These are phyloP conservation scores for Verticillium klebahnii DNA, from an alignment of 2,329 filamentous ascomycete species.

Conservation along the genomic window DNA sequence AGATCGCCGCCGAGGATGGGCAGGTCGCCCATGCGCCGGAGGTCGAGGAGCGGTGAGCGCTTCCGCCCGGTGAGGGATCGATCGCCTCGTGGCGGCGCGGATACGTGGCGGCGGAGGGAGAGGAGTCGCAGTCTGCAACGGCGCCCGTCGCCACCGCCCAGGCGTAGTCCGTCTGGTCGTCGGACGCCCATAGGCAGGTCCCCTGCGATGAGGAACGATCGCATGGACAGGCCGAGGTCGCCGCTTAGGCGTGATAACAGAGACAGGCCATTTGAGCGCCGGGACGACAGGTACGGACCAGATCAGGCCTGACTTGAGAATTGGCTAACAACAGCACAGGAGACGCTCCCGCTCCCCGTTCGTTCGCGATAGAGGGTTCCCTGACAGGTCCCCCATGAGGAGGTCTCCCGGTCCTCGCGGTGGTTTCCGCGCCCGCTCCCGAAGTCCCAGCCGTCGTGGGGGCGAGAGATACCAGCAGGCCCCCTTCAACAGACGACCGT, in stretches of 20 bases:
- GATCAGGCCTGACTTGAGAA: background rate
- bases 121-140: constrained; percentile 27
- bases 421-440: constrained; percentile 49
- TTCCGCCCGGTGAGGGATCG: constrained; percentile 31
- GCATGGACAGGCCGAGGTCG: constrained; percentile 22
- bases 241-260: constrained; percentile 7
- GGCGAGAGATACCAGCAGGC: constrained; percentile 26
- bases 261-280: constrained; percentile 28
- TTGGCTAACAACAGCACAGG: constrained; percentile 22
- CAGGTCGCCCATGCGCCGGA: constrained; percentile 15
- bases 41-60: constrained; percentile 36
- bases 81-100: constrained; percentile 22
- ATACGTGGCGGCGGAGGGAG: constrained; percentile 13
- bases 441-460: constrained; percentile 44
- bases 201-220: constrained; percentile 28
- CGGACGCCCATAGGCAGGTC: constrained; percentile 16
- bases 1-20: background rate
- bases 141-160: constrained; percentile 18
- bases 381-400: constrained; percentile 28
- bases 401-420: constrained; percentile 33
- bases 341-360: constrained; percentile 52
- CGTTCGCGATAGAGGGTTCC: constrained; percentile 38
- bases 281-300: constrained; percentile 32
- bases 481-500: constrained; percentile 39
- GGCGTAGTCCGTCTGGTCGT: constrained; percentile 31